Evolutionary conservation across 202 grass and related monocot species (phyloP).

Genomic region (Musa balbisiana): DNA sequence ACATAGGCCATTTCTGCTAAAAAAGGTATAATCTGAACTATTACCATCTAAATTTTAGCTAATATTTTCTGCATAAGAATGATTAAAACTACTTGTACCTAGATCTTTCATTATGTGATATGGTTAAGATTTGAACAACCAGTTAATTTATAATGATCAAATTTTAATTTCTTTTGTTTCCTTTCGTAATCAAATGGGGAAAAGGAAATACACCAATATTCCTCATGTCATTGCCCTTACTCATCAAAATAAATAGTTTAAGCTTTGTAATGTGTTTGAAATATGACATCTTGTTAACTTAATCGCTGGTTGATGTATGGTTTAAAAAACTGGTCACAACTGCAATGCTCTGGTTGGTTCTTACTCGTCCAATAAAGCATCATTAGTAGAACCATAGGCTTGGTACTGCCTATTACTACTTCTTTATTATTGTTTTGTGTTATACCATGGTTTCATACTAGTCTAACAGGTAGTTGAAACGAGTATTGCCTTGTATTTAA

Average conservation of each 20-base stretch:
- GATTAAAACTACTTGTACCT: neutral
- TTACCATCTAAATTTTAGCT: slow-evolving; percentile 14
- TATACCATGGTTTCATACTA: too few relatives aligned
- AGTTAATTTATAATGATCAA: neutral
- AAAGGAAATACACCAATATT: neutral
- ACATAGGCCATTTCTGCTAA: slow-evolving; percentile 66
- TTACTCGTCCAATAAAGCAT: too few relatives aligned
- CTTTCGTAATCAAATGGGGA: neutral
- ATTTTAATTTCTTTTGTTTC: neutral
- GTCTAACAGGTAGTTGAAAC: too few relatives aligned
- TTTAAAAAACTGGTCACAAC: too few relatives aligned
- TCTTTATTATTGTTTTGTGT: too few relatives aligned
- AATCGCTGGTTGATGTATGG: neutral
- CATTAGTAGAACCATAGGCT: too few relatives aligned
- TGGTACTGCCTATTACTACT: too few relatives aligned
- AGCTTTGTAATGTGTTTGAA: neutral
- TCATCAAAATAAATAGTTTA: neutral
- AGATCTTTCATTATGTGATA: neutral
- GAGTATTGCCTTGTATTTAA: too few relatives aligned
- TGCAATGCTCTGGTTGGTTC: too few relatives aligned
- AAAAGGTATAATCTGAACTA: slow-evolving; percentile 47
- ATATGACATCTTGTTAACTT: neutral
- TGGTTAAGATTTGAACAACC: neutral
- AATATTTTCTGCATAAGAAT: neutral
- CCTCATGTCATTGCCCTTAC: neutral